Evolutionary conservation across 352 stramenopile genomes (phyloP), one percentile per base, ranked within the genome.

Genomic region (Phytophthora foliorum): DNA sequence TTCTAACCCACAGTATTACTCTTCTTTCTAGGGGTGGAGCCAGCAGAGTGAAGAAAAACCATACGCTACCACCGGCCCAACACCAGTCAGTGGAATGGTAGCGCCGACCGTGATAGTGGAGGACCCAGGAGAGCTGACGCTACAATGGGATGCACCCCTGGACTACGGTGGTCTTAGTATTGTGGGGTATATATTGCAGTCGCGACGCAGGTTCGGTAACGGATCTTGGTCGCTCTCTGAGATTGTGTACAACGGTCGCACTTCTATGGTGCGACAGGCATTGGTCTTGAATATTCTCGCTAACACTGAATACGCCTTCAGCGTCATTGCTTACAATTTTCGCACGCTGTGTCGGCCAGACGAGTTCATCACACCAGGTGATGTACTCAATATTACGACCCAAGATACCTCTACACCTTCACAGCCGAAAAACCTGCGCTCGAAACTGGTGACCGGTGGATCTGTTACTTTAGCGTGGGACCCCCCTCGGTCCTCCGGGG

Each of bases 281-380:
- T 51, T 77, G 2, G 63, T 91, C 11, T 13, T 50, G 4, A 72
- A 70, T 8, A 68, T 91, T 8, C 13, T 58, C 2, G 64, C 74
- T 16, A 87, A 75, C 36, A 88, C 77, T 0, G 41, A 64, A 3
- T 91, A 91, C 45, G 77, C 57, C 8, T 87, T 91, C 53, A 81
- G 67, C 7, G 64, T 89, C 1, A 57, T 42, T 6, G 72, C 75
- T 2, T 81, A 81, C 34, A 91, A 88, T 42, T 84, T 80, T 6
- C 73, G 72, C 3, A 83, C 80, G 0, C 49, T 82, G 7, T 91
- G 82, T 27, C 51, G 64, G 42, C 27, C 63, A 0, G 70, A 67
- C 10, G 70, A 84, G 46, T 61, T 74, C 17, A 56, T 67, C 9
- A 46, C 53, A 0, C 62, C 59, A 25, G 66, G 78, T 22, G 68